Evolutionary conservation across 345 rosid genomes (phyloP).

Genomic region (Aquilaria sinensis): DNA sequence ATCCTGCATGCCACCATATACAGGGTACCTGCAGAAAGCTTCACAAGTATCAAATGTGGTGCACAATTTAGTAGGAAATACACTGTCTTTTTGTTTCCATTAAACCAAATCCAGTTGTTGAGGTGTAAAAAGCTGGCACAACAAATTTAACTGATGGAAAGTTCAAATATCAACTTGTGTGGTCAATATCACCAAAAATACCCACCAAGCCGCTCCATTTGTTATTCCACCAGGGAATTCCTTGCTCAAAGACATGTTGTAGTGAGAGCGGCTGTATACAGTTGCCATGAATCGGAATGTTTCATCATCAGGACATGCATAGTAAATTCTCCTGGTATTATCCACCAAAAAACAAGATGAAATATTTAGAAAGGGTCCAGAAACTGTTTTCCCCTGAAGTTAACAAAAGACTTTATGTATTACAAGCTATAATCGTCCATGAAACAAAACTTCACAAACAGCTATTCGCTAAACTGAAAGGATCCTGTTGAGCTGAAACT

Average conservation of each 20-base stretch:
- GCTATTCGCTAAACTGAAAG: too few relatives aligned
- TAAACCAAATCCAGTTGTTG: too few relatives aligned
- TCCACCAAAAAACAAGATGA: slow-evolving; percentile 6
- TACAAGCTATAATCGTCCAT: too few relatives aligned
- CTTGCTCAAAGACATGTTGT: slow-evolving; percentile 85
- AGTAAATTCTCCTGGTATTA: slow-evolving; percentile 71
- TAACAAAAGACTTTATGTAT: background rate
- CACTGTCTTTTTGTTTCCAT: background rate
- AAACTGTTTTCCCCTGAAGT: slow-evolving; percentile 1
- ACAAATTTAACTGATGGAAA: background rate
- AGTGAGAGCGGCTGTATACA: slow-evolving; percentile 71
- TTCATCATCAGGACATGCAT: slow-evolving; percentile 85
- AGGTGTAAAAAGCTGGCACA: background rate
- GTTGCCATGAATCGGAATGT: slow-evolving; percentile 77
- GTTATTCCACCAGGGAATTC: slow-evolving; percentile 92
- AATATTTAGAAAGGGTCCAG: slow-evolving; percentile 5
- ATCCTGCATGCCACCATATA: slow-evolving; percentile 99
- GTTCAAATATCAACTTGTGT: background rate
- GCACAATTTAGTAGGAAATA: slow-evolving; percentile 2
- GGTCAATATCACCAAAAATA: slow-evolving; percentile 7
- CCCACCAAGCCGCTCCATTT: slow-evolving; percentile 92
- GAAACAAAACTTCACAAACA: too few relatives aligned
- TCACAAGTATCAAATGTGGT: slow-evolving; percentile 12
- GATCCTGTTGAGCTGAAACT: too few relatives aligned
- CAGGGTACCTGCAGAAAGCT: slow-evolving; percentile 72